A percentile compares a stretch with the other conserved stretches of the same genome.
phyloP scores from a whole-genome alignment of 768 basidiomycete species.

The Tylopilus rubrobrunneus region DNA sequence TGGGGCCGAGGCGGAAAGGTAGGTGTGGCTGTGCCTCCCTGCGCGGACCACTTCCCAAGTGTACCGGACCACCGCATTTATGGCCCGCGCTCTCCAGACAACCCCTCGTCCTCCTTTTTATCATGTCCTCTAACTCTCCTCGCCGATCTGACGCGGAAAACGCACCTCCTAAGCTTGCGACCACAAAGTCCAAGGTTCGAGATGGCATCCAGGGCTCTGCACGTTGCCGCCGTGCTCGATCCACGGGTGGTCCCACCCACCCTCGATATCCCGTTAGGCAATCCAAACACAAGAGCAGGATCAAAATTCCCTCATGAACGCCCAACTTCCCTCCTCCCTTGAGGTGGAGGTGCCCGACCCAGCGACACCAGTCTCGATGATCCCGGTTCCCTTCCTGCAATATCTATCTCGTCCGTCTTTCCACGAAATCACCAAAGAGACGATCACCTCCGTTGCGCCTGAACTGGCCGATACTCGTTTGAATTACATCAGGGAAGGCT shows the following conservation, averaged over 20 bases:
- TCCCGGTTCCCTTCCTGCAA: slow-evolving; percentile 20
- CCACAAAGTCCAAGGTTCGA: slow-evolving; percentile 16
- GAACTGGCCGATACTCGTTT: slow-evolving; percentile 23
- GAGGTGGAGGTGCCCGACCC: slow-evolving; percentile 6
- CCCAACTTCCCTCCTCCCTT: slow-evolving; percentile 24
- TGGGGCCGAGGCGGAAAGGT: too few species aligned
- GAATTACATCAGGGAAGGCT: slow-evolving; percentile 26
- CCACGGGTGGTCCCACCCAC: slow-evolving; percentile 24
- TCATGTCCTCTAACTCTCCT: slow-evolving; percentile 26
- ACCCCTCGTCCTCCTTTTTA: background rate
- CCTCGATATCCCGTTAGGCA: slow-evolving; percentile 36
- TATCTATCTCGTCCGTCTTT: slow-evolving; percentile 21
- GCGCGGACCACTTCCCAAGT: slow-evolving; percentile 9
- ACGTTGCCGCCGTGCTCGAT: slow-evolving; percentile 39
- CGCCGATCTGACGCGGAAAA: slow-evolving; percentile 32
- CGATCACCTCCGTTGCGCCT: slow-evolving; percentile 22
- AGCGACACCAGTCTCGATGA: slow-evolving; percentile 6
- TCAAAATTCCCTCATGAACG: slow-evolving; percentile 22
- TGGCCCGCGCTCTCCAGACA: background rate
- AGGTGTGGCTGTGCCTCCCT: too few species aligned
- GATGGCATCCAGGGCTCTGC: slow-evolving; percentile 32
- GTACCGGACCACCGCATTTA: slow-evolving; percentile 7
- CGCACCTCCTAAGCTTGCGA: slow-evolving; percentile 24
- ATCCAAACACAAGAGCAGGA: slow-evolving; percentile 34
- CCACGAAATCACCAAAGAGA: slow-evolving; percentile 9